Percentiles rank a stretch among this genome's conserved stretches.
phyloP scores from a whole-genome alignment of 441 rosid genomes.

The Raphanus hybrid region DNA sequence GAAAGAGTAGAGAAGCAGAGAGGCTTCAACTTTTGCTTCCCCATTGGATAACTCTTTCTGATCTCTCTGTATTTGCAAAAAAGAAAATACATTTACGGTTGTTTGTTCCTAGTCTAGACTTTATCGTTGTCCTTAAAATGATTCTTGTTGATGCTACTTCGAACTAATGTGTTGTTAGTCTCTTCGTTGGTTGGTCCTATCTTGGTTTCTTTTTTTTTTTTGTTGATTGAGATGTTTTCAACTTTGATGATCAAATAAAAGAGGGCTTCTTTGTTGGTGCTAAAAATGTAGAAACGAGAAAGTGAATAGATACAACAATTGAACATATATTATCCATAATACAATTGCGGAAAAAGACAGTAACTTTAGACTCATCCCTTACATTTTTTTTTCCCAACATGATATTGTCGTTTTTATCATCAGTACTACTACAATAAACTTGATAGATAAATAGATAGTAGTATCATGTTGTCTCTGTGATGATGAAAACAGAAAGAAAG shows the following conservation, averaged over 20 bases:
- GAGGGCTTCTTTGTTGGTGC: constrained; percentile 4
- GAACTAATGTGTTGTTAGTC: constrained; percentile 26
- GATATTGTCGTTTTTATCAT: constrained; percentile 5
- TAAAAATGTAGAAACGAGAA: constrained; percentile 2
- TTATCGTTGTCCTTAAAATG: constrained; percentile 9
- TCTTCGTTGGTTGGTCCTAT: no score
- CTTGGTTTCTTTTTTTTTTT: no score
- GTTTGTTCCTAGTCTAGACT: constrained; percentile 28
- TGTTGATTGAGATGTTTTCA: constrained; percentile 18
- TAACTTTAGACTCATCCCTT: constrained; percentile 29
- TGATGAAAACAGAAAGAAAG: constrained; percentile 20
- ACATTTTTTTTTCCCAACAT: constrained; percentile 15
- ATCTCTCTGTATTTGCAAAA: constrained; percentile 13
- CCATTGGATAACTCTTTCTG: background rate
- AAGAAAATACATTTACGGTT: background rate
- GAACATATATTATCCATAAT: constrained; percentile 11
- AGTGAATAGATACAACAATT: background rate
- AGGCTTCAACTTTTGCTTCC: constrained; percentile 15
- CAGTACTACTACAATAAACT: constrained; percentile 22
- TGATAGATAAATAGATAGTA: constrained; percentile 10
- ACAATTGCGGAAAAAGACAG: constrained; percentile 24
- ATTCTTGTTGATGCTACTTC: constrained; percentile 21
- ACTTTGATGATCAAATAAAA: constrained; percentile 10
- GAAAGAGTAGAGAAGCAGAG: constrained; percentile 58
- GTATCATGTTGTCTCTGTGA: constrained; percentile 36